Conservation (phyloP, 768 basidiomycete species). For the Leccinellum albellum region DNA sequence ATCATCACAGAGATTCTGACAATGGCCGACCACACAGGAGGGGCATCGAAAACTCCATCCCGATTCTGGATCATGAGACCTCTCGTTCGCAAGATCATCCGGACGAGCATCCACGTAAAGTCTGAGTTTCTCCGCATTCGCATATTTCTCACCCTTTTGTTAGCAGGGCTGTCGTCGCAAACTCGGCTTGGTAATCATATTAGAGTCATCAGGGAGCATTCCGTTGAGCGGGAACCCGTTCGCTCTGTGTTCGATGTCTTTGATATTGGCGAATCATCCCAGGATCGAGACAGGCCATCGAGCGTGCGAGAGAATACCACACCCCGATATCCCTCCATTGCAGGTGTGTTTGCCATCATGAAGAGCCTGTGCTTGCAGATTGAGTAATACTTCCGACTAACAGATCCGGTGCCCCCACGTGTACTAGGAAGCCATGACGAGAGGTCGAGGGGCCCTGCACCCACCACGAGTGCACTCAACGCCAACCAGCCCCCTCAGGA, state of each 20-base stretch:
- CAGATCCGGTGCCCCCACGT: slow-evolving; percentile 18
- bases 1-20: slow-evolving; percentile 8
- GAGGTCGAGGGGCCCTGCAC: slow-evolving; percentile 14
- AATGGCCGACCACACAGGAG: slow-evolving; percentile 7
- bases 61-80: slow-evolving; percentile 1
- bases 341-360: slow-evolving; percentile 8
- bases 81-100: slow-evolving; percentile 7
- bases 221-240: slow-evolving; percentile 18
- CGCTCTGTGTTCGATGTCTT: slow-evolving; percentile 31
- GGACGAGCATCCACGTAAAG: slow-evolving; percentile 10
- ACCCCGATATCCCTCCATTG: slow-evolving; percentile 9
- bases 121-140: neutral
- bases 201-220: slow-evolving; percentile 22
- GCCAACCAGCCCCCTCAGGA: slow-evolving; percentile 9
- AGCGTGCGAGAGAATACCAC: slow-evolving; percentile 7
- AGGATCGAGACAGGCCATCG: slow-evolving; percentile 14
- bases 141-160: neutral
- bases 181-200: slow-evolving; percentile 9
- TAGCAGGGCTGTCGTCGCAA: slow-evolving; percentile 4
- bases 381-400: slow-evolving; percentile 5
- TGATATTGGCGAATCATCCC: slow-evolving; percentile 20
- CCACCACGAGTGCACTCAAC: slow-evolving; percentile 5
- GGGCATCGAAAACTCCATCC: slow-evolving; percentile 1
- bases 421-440: slow-evolving; percentile 8
- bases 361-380: neutral